A percentile compares a stretch with the other conserved stretches of the same genome.
These are phyloP conservation scores for Kernera saxatilis DNA, from an alignment of 345 rosid genomes.

Conservation along the genomic window DNA sequence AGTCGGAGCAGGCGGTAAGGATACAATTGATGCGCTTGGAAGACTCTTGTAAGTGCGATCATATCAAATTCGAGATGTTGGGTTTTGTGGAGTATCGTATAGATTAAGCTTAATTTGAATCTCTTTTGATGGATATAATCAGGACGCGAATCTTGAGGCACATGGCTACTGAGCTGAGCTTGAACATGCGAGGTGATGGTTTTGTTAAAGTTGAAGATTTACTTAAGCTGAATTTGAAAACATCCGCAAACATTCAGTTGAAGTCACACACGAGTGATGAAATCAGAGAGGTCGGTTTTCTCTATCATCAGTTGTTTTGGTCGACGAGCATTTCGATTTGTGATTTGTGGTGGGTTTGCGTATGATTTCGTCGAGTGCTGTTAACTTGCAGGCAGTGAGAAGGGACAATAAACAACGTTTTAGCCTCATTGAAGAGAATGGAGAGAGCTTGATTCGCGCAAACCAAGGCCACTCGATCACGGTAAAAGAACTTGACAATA, in stretches of 20 bases:
- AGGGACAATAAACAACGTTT: conserved; percentile 84
- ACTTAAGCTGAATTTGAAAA: conserved; percentile 61
- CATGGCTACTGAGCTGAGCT: conserved; percentile 62
- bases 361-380: neutral
- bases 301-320: neutral
- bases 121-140: neutral
- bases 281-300: conserved; percentile 57
- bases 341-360: neutral
- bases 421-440: conserved; percentile 68
- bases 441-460: conserved; percentile 76
- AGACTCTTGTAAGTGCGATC: conserved; percentile 63
- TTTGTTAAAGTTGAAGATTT: conserved; percentile 73
- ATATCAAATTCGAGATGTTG: neutral
- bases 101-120: neutral
- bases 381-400: conserved; percentile 58
- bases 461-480: conserved; percentile 89
- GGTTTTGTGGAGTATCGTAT: neutral
- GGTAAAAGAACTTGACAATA: conserved; percentile 29
- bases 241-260: conserved; percentile 59
- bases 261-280: conserved; percentile 70
- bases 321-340: neutral
- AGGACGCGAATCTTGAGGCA: conserved; percentile 84
- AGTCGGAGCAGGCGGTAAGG: conserved; percentile 36
- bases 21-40: conserved; percentile 80
- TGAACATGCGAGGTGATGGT: conserved; percentile 78